Evolutionary conservation across 106 monocot species (phyloP).

Genomic region (Dioscorea dumetorum): DNA sequence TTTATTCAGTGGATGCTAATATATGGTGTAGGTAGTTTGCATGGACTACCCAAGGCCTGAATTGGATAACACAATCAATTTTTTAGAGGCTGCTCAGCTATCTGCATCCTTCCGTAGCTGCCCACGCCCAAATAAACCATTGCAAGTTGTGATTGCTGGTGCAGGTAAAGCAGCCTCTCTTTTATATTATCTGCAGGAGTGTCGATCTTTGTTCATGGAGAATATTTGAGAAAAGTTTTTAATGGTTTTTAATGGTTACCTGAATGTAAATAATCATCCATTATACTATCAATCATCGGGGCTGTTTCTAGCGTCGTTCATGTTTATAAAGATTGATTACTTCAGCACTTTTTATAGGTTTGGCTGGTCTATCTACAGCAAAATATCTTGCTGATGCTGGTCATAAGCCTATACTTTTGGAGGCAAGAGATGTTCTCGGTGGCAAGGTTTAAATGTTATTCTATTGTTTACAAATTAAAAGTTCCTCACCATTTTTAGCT

Average conservation of each 20-base stretch:
- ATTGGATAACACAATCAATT: conserved; percentile 73
- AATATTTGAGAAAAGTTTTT: too few species aligned
- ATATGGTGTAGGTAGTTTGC: conserved; percentile 39
- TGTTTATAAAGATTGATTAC: neutral
- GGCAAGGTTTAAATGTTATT: conserved; percentile 60
- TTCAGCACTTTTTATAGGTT: conserved; percentile 37
- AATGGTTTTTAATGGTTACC: too few species aligned
- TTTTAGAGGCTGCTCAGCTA: conserved; percentile 74
- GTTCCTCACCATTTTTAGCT: conserved; percentile 24
- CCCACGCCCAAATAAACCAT: conserved; percentile 46
- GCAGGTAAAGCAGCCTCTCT: conserved; percentile 46
- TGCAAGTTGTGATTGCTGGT: conserved; percentile 83
- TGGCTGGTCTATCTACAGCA: conserved; percentile 94
- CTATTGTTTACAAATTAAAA: conserved; percentile 19
- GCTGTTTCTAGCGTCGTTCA: neutral
- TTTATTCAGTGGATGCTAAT: too few species aligned
- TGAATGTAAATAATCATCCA: too few species aligned
- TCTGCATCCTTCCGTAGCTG: conserved; percentile 57
- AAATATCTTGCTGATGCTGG: conserved; percentile 99
- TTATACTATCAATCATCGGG: neutral
- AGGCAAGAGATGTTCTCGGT: conserved; percentile 93
- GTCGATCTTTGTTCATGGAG: neutral
- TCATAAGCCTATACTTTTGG: conserved; percentile 82
- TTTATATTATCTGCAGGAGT: neutral
- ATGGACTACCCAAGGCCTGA: conserved; percentile 76